Percentiles rank a stretch among this genome's conserved stretches.
Conservation (phyloP, 768 basidiomycete genomes). For the Naganishia vaughanmartiniae region DNA sequence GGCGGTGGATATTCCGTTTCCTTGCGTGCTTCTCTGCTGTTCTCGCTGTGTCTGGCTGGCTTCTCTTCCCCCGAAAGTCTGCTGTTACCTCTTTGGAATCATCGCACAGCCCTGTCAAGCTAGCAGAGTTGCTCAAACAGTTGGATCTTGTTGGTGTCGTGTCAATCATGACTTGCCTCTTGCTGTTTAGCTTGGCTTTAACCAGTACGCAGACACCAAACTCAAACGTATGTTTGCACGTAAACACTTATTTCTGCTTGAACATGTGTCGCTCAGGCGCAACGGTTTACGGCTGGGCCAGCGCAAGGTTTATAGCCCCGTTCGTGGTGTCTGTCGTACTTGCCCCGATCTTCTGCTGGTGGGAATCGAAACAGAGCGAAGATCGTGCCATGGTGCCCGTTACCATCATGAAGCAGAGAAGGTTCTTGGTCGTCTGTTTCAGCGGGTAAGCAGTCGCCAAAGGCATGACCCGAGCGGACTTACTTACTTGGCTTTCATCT, state of each 20-base stretch:
- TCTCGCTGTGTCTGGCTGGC: slow-evolving; percentile 42
- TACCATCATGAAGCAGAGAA: slow-evolving; percentile 13
- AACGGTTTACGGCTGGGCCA: slow-evolving; percentile 41
- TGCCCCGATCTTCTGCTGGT: slow-evolving; percentile 41
- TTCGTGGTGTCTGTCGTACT: slow-evolving; percentile 43
- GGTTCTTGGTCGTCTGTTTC: background rate
- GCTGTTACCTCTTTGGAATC: too few species aligned
- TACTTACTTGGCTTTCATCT: background rate
- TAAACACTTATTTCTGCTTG: background rate
- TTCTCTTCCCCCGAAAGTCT: slow-evolving; percentile 39
- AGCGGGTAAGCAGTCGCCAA: background rate
- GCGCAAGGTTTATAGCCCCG: slow-evolving; percentile 46
- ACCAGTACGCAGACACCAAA: slow-evolving; percentile 16
- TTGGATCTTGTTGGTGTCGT: slow-evolving; percentile 46
- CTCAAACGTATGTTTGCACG: too few species aligned
- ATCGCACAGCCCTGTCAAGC: background rate
- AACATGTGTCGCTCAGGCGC: slow-evolving; percentile 33
- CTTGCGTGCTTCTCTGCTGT: slow-evolving; percentile 41
- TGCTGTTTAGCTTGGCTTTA: slow-evolving; percentile 48
- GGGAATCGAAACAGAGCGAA: slow-evolving; percentile 32
- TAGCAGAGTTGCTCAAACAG: slow-evolving; percentile 38
- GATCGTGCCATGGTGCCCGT: slow-evolving; percentile 4
- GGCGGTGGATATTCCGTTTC: slow-evolving; percentile 52
- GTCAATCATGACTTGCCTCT: slow-evolving; percentile 40
- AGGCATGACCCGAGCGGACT: too few species aligned